Evolutionary conservation across 1,284 basidiomycete species (phyloP).

Genomic region (Ustilago loliicola): DNA sequence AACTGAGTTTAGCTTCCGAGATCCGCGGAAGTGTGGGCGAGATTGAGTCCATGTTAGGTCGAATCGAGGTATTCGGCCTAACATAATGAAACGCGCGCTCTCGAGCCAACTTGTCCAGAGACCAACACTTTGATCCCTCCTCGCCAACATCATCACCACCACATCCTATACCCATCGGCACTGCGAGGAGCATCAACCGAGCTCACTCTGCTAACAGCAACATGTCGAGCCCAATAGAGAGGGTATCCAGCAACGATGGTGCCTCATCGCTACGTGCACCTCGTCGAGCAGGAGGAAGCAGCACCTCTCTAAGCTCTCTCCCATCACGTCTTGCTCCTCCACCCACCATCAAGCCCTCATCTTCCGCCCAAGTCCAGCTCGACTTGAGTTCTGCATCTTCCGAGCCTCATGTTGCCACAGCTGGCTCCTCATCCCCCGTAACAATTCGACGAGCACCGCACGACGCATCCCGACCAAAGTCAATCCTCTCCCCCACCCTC

Average conservation of each 20-base stretch:
- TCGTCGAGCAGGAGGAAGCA: slow-evolving; percentile 25
- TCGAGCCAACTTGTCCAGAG: slow-evolving; percentile 26
- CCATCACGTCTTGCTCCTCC: slow-evolving; percentile 40
- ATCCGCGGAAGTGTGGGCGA: too few species aligned
- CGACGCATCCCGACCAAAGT: slow-evolving; percentile 7
- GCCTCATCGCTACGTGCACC: slow-evolving; percentile 29
- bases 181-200: slow-evolving; percentile 6
- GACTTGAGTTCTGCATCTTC: slow-evolving; percentile 53
- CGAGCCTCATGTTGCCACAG: slow-evolving; percentile 3
- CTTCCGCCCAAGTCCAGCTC: slow-evolving; percentile 51
- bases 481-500: slow-evolving; percentile 14
- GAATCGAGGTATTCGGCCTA: too few species aligned
- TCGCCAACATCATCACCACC: slow-evolving; percentile 2
- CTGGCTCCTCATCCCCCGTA: background rate
- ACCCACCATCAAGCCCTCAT: slow-evolving; percentile 41
- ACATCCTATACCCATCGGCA: slow-evolving; percentile 1
- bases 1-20: too few species aligned
- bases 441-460: background rate
- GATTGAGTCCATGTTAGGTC: background rate
- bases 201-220: background rate
- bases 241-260: slow-evolving; percentile 26
- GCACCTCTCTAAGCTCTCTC: slow-evolving; percentile 53
- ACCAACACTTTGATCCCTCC: slow-evolving; percentile 7
- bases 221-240: slow-evolving; percentile 43
- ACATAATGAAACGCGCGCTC: slow-evolving; percentile 9